Percentiles rank a stretch among this genome's conserved stretches.
phyloP scores from a whole-genome alignment of 1,284 basidiomycete species.

The Cryptococcus sp. region DNA sequence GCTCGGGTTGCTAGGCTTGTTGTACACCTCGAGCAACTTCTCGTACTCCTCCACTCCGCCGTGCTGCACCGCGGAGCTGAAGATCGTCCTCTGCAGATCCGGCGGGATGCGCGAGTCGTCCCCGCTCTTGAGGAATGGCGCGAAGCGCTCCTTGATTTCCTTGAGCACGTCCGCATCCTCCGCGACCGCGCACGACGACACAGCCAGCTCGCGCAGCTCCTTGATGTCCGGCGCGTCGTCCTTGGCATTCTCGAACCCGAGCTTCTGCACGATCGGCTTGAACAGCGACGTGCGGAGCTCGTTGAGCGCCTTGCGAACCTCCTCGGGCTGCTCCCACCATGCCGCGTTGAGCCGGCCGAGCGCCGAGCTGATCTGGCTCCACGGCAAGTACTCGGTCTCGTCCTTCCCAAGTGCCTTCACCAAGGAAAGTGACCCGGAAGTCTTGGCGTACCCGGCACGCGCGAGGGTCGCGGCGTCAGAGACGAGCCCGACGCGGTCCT shows the following conservation, averaged over 20 bases:
- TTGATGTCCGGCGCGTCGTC: slow-evolving; percentile 69
- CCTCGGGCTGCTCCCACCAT: slow-evolving; percentile 80
- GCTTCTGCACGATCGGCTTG: slow-evolving; percentile 69
- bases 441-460: slow-evolving; percentile 70
- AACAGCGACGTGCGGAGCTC: slow-evolving; percentile 70
- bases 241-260: slow-evolving; percentile 73
- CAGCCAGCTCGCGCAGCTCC: slow-evolving; percentile 72
- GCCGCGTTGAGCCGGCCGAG: slow-evolving; percentile 61
- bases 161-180: slow-evolving; percentile 66
- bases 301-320: slow-evolving; percentile 61
- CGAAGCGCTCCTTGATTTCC: slow-evolving; percentile 73
- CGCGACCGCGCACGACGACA: slow-evolving; percentile 63
- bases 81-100: slow-evolving; percentile 59
- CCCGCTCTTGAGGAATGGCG: slow-evolving; percentile 64
- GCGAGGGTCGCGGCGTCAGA: slow-evolving; percentile 76
- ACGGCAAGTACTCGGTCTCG: slow-evolving; percentile 63
- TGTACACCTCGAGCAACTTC: slow-evolving; percentile 65
- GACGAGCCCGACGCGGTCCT: slow-evolving; percentile 83
- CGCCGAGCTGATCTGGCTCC: slow-evolving; percentile 46
- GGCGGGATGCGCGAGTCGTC: slow-evolving; percentile 77
- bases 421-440: slow-evolving; percentile 72
- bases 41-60: slow-evolving; percentile 78
- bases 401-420: slow-evolving; percentile 62
- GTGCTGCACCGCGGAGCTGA: slow-evolving; percentile 58
- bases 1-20: slow-evolving; percentile 69